phyloP scores from a whole-genome alignment of 306 rosid genomes.

The Ziziphus jujuba region DNA sequence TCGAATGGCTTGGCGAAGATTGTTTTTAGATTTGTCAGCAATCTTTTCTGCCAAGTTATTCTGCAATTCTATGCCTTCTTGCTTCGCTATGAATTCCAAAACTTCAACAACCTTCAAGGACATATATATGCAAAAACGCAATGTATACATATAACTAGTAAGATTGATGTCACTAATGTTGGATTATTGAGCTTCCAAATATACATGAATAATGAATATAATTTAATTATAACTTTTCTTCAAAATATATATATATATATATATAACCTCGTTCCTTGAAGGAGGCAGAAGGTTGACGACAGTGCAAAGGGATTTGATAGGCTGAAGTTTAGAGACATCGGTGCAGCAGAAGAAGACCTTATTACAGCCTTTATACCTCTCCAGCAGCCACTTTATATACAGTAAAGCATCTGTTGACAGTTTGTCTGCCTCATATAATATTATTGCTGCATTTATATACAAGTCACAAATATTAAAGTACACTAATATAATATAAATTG shows the following conservation, averaged over 20 bases:
- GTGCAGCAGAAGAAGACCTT: conserved; percentile 87
- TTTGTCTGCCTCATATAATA: conserved; percentile 68
- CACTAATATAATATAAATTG: too few species aligned
- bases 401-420: conserved; percentile 62
- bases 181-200: too few species aligned
- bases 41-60: conserved; percentile 40
- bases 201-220: too few species aligned
- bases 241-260: not conserved
- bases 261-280: conserved; percentile 58
- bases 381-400: conserved; percentile 77
- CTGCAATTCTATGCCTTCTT: conserved; percentile 56
- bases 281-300: conserved; percentile 60
- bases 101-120: conserved; percentile 56
- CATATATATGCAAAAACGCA: not conserved
- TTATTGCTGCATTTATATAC: conserved; percentile 45
- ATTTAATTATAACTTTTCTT: too few species aligned
- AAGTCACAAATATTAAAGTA: not conserved
- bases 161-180: not conserved
- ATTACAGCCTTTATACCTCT: conserved; percentile 58
- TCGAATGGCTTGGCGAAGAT: conserved; percentile 77
- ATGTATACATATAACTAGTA: not conserved
- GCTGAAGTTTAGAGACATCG: conserved; percentile 71
- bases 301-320: conserved; percentile 57
- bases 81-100: conserved; percentile 48
- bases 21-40: conserved; percentile 54